Conservation (phyloP, 352 stramenopile species). For the Globisporangium polare region DNA sequence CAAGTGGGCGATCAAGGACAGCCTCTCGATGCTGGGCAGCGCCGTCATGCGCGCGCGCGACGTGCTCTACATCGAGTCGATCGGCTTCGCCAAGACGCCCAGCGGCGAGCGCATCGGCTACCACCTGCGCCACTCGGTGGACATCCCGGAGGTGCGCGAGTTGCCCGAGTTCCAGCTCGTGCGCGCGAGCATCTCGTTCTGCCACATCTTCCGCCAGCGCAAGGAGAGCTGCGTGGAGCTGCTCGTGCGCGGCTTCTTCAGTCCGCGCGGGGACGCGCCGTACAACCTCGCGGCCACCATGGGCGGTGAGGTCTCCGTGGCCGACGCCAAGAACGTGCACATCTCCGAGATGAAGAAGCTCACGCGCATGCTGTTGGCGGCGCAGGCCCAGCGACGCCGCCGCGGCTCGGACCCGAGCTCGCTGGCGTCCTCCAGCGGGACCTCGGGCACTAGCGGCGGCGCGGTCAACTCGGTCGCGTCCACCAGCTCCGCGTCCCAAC, state of each 20-base stretch:
- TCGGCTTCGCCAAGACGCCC: constrained; percentile 33
- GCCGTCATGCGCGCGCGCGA: constrained; percentile 43
- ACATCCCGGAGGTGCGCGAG: constrained; percentile 31
- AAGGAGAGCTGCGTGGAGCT: constrained; percentile 31
- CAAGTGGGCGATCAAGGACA: constrained; percentile 52
- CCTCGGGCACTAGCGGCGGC: not conserved
- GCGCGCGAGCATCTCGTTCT: constrained; percentile 41
- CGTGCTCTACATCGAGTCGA: constrained; percentile 52
- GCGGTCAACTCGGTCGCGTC: not conserved
- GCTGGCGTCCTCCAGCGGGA: not conserved
- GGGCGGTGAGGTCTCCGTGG: not conserved
- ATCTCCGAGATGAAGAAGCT: constrained; percentile 49
- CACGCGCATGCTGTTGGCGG: constrained; percentile 7
- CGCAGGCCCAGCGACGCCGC: not conserved
- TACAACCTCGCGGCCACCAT: constrained; percentile 26
- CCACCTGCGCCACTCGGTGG: constrained; percentile 49
- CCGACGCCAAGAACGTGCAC: constrained; percentile 15
- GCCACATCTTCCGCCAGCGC: constrained; percentile 38
- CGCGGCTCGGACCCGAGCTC: not conserved
- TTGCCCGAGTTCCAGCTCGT: constrained; percentile 32
- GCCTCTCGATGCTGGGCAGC: constrained; percentile 18
- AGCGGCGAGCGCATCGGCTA: constrained; percentile 48
- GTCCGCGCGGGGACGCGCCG: constrained; percentile 25
- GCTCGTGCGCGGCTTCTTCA: constrained; percentile 31
- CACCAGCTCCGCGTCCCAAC: not conserved